Conservation (phyloP, 2,329 filamentous ascomycete species). For the Pestalotiopsis sp. region DNA sequence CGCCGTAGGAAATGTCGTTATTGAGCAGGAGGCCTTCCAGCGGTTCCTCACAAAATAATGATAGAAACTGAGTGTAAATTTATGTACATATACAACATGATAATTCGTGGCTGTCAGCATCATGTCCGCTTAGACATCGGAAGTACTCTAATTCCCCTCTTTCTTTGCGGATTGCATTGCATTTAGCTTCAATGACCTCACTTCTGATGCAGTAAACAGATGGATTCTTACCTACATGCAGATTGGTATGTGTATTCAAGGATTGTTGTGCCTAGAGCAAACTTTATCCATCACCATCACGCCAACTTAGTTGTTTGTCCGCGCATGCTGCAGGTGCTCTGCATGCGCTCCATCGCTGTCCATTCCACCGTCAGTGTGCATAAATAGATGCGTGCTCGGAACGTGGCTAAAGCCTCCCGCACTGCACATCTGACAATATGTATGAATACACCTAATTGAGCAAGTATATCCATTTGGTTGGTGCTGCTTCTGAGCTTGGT, state of each 20-base stretch:
- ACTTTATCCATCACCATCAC: too few species aligned
- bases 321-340: too few species aligned
- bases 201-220: too few species aligned
- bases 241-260: too few species aligned
- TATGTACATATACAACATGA: background rate
- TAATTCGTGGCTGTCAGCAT: background rate
- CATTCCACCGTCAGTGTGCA: background rate
- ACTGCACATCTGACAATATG: background rate
- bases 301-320: too few species aligned
- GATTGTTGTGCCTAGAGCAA: too few species aligned
- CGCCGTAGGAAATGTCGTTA: conserved; percentile 87
- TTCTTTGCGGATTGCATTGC: too few species aligned
- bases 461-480: background rate
- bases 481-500: background rate
- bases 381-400: background rate
- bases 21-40: conserved; percentile 95
- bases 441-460: background rate
- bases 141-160: background rate
- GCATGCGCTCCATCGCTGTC: too few species aligned
- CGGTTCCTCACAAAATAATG: conserved; percentile 80
- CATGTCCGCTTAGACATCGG: background rate
- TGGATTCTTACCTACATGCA: too few species aligned
- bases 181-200: too few species aligned
- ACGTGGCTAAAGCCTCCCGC: background rate
- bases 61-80: background rate